Percentiles rank a stretch among this genome's conserved stretches.
Conservation (phyloP, 108 stramenopile genomes). For the Parietichytrium sp. region DNA sequence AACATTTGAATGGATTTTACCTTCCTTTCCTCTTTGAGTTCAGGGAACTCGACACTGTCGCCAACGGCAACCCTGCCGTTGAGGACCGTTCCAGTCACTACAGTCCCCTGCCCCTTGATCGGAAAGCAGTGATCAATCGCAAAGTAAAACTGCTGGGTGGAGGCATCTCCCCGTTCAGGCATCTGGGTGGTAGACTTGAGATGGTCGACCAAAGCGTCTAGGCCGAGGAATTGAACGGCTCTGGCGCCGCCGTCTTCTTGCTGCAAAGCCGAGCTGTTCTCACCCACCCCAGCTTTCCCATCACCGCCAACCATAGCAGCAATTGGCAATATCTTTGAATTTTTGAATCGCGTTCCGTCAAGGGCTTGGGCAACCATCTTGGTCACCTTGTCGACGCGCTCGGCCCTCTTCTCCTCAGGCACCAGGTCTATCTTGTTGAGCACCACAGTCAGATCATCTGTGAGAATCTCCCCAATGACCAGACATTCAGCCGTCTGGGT, state of each 20-base stretch:
- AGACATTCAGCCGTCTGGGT: conserved; percentile 98
- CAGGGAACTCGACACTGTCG: conserved; percentile 86
- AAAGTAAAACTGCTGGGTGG: conserved; percentile 34
- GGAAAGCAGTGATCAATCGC: conserved; percentile 90
- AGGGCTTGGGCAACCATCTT: conserved; percentile 65
- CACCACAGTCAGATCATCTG: conserved; percentile 77
- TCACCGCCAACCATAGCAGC: conserved; percentile 83
- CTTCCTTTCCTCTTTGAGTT: conserved; percentile 73
- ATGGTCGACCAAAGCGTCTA: neutral
- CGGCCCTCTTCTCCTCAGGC: conserved; percentile 65
- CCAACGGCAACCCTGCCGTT: conserved; percentile 76
- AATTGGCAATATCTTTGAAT: conserved; percentile 73
- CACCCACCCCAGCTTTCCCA: neutral
- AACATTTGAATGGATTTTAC: conserved; percentile 98
- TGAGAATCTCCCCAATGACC: conserved; percentile 91
- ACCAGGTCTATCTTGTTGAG: conserved; percentile 90
- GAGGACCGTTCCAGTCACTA: conserved; percentile 90
- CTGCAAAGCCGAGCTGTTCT: conserved; percentile 5
- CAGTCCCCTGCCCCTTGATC: conserved; percentile 93
- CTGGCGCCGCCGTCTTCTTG: neutral
- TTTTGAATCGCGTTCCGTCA: conserved; percentile 67
- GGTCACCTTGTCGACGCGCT: conserved; percentile 65
- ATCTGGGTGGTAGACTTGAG: neutral
- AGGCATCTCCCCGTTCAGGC: conserved; percentile 10
- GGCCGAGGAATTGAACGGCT: neutral